Evolutionary conservation across 1,139 yeast genomes (phyloP), one percentile per base, ranked within the genome.

Genomic region (Pichia sp.): DNA sequence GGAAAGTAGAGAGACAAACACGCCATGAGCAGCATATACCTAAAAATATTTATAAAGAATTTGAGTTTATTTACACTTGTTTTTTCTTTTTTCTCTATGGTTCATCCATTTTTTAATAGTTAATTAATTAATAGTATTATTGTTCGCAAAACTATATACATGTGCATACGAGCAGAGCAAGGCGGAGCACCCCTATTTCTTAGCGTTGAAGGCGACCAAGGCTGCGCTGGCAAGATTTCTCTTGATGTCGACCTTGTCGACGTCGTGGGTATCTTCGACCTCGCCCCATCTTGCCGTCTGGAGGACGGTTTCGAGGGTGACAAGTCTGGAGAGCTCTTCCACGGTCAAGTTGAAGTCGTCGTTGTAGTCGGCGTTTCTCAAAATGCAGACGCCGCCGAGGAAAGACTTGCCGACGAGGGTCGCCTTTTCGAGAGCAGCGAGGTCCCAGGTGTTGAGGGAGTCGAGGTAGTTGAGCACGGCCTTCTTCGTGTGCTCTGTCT

Each of bases 221-320:
- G 91, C 87, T 40, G 96, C 95, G 62, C 92, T 80, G 38, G 93
- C 83, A 52, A 93, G 77, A 64, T 84, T 85, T 70, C 98, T 81
- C 62, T 89, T 76, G 69, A 95, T 79, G 62, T 93, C 97, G 49
- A 84, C 96, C 69, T 86, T 86, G 65, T 90, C 96, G 17, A 93
- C 98, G 69, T 93, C 99, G 67, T 93, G 99, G 4, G 98, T 91
- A 66, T 93, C 99, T 73, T 93, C 99, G 29, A 93, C 98, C 70
- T 93, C 97, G 44, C 99, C 99, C 99, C 99, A 93, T 65, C 84
- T 80, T 44, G 81, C 83, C 31, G 96, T 88, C 71, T 93, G 99
- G 70, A 81, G 81, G 50, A 85, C 84, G 6, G 86, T 85, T 68
- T 93, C 99, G 64, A 93, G 75, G 55, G 87, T 84, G 10, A 92